Base-by-base conservation (phyloP, 768 basidiomycete species). In the Leucosporidium yakuticum region DNA sequence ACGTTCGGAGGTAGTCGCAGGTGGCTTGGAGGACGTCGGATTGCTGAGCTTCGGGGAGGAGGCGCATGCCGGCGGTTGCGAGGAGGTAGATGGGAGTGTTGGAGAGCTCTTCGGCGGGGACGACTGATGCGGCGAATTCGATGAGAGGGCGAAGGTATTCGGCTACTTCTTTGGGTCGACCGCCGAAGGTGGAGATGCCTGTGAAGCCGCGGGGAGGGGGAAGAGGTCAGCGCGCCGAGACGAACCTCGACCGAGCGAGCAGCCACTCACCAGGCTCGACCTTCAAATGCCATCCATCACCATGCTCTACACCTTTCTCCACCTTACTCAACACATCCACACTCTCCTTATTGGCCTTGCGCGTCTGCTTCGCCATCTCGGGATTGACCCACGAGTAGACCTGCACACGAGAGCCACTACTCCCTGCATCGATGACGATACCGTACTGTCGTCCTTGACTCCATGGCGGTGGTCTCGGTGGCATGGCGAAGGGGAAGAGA, bases 351-450 rank as follows among this genome's bases (percentile, higher is more conserved):
- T 81, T 81, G 0, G 74, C 77, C 62, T 77, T 77, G 59, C 83
- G 81, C 66, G 85, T 82, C 64, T 84, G 82, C 23, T 83, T 81
- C 54, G 86, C 81, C 12, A 82, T 78, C 65, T 85, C 83, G 27
- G 94, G 88, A 78, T 97, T 88, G 70, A 84, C 84, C 96, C 95
- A 99, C 78, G 90, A 92, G 81, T 99, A 98, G 74, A 98, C 91
- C 78, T 97, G 47, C 2, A 97, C 81, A 63, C 96, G 83, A 7
- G 95, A 97, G 34, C 96, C 96, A 29, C 93, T 97, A 78, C 93
- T 96, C 69, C 96, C 96, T 77, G 96, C 96, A 82, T 99, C 96
- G 79, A 99, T 91, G 70, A 98, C 93, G 68, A 98, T 84, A 68
- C 91, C 92, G 79, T 91, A 95, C 74, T 87, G 86, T 73, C 91